These are phyloP conservation scores for Ulvella scutata DNA, from an alignment of 139 green algal species.

Conservation along the genomic window DNA sequence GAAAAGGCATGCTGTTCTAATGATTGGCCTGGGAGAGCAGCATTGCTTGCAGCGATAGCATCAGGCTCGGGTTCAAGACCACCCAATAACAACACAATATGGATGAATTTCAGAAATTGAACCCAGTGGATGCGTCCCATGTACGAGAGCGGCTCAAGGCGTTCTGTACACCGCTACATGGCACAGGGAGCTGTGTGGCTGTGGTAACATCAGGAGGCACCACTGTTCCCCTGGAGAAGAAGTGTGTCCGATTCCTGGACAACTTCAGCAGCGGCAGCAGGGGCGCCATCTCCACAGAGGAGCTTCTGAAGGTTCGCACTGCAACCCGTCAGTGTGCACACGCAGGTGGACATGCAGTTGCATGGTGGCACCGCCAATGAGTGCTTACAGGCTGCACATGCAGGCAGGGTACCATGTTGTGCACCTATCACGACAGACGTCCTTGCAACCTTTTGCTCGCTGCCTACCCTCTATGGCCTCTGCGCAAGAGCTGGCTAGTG, in stretches of 20 bases:
- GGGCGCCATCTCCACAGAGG: constrained; percentile 72
- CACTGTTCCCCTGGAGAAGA: constrained; percentile 83
- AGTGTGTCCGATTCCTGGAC: constrained; percentile 94
- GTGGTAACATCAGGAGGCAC: constrained; percentile 89
- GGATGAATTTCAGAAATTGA: neutral
- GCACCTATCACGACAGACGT: constrained; percentile 63
- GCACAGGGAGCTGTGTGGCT: neutral
- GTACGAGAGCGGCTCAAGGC: neutral
- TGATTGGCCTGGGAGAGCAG: too few relatives aligned
- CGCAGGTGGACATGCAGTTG: too few relatives aligned
- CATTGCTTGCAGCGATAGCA: too few relatives aligned
- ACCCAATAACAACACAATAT: too few relatives aligned
- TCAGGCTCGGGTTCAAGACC: too few relatives aligned
- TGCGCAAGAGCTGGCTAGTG: constrained; percentile 17
- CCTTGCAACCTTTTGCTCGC: constrained; percentile 70
- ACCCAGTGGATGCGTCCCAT: neutral
- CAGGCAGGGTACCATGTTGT: constrained; percentile 83
- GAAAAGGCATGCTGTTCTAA: too few relatives aligned
- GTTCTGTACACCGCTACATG: neutral
- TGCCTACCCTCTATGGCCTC: constrained; percentile 25
- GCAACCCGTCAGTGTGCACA: too few relatives aligned
- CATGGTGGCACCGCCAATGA: too few relatives aligned
- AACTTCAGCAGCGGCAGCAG: constrained; percentile 88
- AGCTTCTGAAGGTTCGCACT: constrained; percentile 56
- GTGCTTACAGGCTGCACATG: neutral